Evolutionary conservation across 495 filamentous ascomycete genomes (phyloP), one percentile per base, ranked within the genome.

Genomic region (Lindgomyces ingoldianus): DNA sequence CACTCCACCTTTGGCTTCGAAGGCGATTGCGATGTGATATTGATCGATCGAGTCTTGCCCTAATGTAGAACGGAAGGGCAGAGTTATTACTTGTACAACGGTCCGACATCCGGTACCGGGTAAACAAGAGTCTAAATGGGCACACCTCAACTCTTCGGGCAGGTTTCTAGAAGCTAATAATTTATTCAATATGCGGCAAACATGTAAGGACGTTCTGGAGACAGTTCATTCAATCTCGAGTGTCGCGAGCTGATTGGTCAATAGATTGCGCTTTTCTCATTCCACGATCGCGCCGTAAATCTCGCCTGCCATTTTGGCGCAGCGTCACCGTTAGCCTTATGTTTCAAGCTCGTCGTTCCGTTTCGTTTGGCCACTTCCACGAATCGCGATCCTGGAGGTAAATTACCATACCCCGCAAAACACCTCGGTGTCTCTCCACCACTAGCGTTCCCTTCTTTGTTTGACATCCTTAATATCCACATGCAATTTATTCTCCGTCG

Each of bases 401-500:
- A n/a, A n/a, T n/a, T n/a, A n/a, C n/a, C n/a, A n/a, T n/a, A n/a
- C n/a, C n/a, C n/a, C n/a, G n/a, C n/a, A n/a, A n/a, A n/a, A 1
- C 8, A 44, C 47, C 57, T 45, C 45, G 33, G 57, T 33, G 14
- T 25, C 57, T 45, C 57, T 49, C 29, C 59, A 62, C 6, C 19
- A 46, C 4, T 3, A 57, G 14, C 22, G 12, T 9, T 22, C 27
- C 6, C 14, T 1, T 53, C 36, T 9, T 9, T 21, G 4, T 56
- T 39, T 10, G 36, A 2, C 41, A 36, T 19, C 44, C 42, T 19
- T 29, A 36, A 26, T 42, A 66, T 66, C 3, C 39, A 52, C 21
- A 14, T 36, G 45, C 57, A 67, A 36, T 67, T 41, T 67, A 67
- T 61, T 52, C 64, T 67, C 64, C 57, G 64, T 22, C 51, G 46